Evolutionary conservation across 148 eudicot species (phyloP).

Genomic region (Salicornia ramosissima): DNA sequence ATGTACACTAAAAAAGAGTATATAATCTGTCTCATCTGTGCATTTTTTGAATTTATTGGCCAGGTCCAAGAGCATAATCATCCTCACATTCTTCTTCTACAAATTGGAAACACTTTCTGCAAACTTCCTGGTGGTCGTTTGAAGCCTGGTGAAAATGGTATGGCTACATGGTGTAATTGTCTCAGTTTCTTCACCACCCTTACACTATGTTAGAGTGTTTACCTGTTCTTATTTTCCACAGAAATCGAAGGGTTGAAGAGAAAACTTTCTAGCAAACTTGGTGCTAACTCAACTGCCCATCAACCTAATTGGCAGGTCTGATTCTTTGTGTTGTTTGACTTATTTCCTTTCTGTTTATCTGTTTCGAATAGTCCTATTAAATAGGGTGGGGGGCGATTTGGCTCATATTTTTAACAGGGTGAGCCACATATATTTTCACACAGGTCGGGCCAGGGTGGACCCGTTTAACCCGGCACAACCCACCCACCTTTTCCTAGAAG

Average conservation of each 20-base stretch:
- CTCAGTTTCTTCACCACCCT: not conserved
- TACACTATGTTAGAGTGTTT: not conserved
- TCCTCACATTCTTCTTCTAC: conserved; percentile 70
- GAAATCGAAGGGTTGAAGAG: conserved; percentile 49
- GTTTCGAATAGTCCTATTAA: too few relatives aligned
- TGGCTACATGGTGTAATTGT: not conserved
- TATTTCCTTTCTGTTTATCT: too few relatives aligned
- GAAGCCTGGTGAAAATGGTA: conserved; percentile 86
- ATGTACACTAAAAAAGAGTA: not conserved
- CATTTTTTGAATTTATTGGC: conserved; percentile 2
- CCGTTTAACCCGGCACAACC: too few relatives aligned
- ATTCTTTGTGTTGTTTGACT: not conserved
- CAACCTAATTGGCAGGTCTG: conserved; percentile 53
- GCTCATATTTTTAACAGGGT: too few relatives aligned
- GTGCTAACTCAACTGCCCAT: conserved; percentile 34
- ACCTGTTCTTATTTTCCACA: not conserved
- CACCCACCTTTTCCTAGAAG: too few relatives aligned
- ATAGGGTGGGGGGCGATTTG: too few relatives aligned
- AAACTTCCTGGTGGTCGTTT: conserved; percentile 97
- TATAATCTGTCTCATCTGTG: conserved; percentile 2
- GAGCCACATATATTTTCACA: too few relatives aligned
- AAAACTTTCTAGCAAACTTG: conserved; percentile 46
- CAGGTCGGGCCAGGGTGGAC: too few relatives aligned
- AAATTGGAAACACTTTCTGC: conserved; percentile 90
- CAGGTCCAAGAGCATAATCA: conserved; percentile 96